Base-by-base conservation (phyloP, 768 basidiomycete genomes). In the Trametopsis cervina region DNA sequence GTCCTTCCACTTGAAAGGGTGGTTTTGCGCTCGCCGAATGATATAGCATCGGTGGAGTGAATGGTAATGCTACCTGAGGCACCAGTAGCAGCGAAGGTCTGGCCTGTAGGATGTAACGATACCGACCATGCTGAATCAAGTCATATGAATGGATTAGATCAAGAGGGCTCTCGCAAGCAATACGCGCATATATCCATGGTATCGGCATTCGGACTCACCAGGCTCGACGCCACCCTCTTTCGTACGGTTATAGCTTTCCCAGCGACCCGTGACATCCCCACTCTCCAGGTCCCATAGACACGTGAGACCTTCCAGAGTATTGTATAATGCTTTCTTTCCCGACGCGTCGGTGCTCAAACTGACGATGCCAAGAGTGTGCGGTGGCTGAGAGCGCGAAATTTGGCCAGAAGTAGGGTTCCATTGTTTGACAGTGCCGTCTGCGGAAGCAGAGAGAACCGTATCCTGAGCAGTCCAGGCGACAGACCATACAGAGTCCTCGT, bases 341-440 rank as follows among this genome's bases (percentile, higher is more conserved):
- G 80, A 73, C 0, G 76, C 73, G 17, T 82, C 76, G 15, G 88
- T 89, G 29, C 29, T 33, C 26, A 95, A 66, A 4, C 90, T 90
- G 15, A 89, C 79, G 54, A 92, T 78, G 2, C 88, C 92, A 17
- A 95, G 81, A 5, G 89, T 81, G 66, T 95, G 89, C n/a, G 84
- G 73, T 29, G 78, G 66, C 15, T 81, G 79, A 26, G 81, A 69
- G 52, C 51, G 74, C 59, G 70, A 72, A 2, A 78, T 76, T 56
- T 85, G 80, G 18, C 85, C 85, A 4, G 82, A 74, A 2, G 72
- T 68, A 18, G 83, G 71, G 53, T 83, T 74, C 83, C 83, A 88
- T 50, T 81, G 83, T 57, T 81, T 83, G 59, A 85, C 74, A 4
- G 77, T 74, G 3, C 89, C 89, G 57, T 91, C 89, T 0, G 86